Percentiles rank a stretch among this genome's conserved stretches.
Conservation (phyloP, 2,329 filamentous ascomycete species). For the Lomentospora prolificans region DNA sequence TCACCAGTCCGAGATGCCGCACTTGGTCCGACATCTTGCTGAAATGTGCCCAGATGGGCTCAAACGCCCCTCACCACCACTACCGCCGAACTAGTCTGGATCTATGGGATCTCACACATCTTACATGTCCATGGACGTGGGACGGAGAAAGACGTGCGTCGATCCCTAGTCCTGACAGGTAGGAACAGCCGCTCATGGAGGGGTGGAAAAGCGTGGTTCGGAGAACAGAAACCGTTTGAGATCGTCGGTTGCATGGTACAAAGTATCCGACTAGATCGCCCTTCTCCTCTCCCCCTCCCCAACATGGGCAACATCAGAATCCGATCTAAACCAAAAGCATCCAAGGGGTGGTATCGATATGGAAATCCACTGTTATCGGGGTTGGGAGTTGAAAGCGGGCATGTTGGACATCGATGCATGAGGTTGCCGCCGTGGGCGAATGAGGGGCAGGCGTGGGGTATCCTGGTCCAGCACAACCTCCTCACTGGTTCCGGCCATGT, state of each 20-base stretch:
- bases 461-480: not conserved
- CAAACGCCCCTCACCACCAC: not conserved
- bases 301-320: not conserved
- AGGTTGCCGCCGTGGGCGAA: not conserved
- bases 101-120: too few species aligned
- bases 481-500: not conserved
- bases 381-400: not conserved
- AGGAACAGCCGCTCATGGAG: not conserved
- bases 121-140: not conserved
- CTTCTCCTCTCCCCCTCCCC: too few species aligned
- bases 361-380: not conserved
- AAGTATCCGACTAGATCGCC: too few species aligned
- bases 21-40: not conserved
- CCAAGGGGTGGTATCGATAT: not conserved
- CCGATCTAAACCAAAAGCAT: not conserved
- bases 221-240: too few species aligned
- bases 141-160: not conserved
- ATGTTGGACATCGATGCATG: constrained; percentile 1
- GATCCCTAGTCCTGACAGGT: not conserved
- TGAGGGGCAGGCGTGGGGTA: constrained; percentile 3
- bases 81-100: not conserved
- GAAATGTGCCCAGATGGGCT: not conserved
- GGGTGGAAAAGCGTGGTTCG: not conserved
- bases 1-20: not conserved
- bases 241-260: too few species aligned